phyloP scores from a whole-genome alignment of 768 basidiomycete genomes.

The Lentinula detonsa region DNA sequence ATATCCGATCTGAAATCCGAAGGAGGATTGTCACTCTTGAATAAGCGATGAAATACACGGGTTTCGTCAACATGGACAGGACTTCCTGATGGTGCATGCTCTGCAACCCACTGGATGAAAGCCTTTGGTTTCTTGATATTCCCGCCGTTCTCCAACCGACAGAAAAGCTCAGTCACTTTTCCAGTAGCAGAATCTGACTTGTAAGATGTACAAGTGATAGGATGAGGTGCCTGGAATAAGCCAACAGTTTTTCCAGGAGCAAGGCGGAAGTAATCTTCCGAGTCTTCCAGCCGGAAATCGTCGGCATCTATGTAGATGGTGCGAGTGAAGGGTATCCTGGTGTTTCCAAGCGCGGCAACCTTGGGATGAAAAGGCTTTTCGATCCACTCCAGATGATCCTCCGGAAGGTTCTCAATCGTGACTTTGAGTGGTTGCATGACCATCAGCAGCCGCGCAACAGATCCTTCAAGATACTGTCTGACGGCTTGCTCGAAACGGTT shows the following conservation, averaged over 20 bases:
- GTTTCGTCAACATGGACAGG: constrained; percentile 87
- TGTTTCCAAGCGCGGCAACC: constrained; percentile 78
- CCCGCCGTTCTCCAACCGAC: constrained; percentile 68
- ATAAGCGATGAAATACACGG: constrained; percentile 87
- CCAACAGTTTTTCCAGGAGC: constrained; percentile 98
- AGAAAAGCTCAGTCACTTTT: constrained; percentile 72
- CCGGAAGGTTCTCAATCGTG: constrained; percentile 84
- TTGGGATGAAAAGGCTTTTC: constrained; percentile 95
- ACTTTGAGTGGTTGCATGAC: constrained; percentile 88
- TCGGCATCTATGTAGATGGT: constrained; percentile 89
- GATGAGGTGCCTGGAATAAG: constrained; percentile 86
- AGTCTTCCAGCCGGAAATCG: constrained; percentile 89
- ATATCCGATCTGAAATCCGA: constrained; percentile 79
- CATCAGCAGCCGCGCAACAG: constrained; percentile 86
- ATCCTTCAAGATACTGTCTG: constrained; percentile 83
- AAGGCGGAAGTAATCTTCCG: constrained; percentile 94
- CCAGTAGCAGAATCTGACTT: constrained; percentile 69
- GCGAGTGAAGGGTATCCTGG: constrained; percentile 79
- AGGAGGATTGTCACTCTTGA: constrained; percentile 88
- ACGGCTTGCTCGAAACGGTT: constrained; percentile 87
- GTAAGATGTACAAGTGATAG: constrained; percentile 91
- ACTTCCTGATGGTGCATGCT: constrained; percentile 69
- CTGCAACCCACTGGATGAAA: constrained; percentile 96
- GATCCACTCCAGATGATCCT: constrained; percentile 76
- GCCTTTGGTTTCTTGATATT: constrained; percentile 77